A percentile compares a stretch with the other conserved stretches of the same genome.
phyloP scores from a whole-genome alignment of 1,139 yeast species.

The Suhomyces bolitotheri region DNA sequence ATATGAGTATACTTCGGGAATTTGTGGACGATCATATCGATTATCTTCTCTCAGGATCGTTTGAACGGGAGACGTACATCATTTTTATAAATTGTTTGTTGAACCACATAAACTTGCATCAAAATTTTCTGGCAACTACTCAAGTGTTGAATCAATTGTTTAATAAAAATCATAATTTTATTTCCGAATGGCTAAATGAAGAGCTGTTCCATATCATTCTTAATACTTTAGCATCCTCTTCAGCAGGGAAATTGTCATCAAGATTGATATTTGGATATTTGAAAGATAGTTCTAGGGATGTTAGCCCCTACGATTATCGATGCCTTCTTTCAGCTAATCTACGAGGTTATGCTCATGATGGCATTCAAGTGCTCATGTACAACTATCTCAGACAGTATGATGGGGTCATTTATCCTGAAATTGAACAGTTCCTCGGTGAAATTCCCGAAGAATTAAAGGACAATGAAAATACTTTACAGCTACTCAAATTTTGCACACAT shows the following conservation, averaged over 20 bases:
- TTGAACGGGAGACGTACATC: slow-evolving; percentile 24
- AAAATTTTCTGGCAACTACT: slow-evolving; percentile 37
- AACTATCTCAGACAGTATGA: slow-evolving; percentile 24
- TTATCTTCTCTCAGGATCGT: slow-evolving; percentile 21
- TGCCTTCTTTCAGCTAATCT: slow-evolving; percentile 30
- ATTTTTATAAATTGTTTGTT: slow-evolving; percentile 41
- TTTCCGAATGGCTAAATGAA: slow-evolving; percentile 26
- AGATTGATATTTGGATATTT: slow-evolving; percentile 26
- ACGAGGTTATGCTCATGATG: slow-evolving; percentile 24
- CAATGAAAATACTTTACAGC: slow-evolving; percentile 12
- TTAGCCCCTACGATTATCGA: slow-evolving; percentile 21
- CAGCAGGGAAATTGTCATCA: slow-evolving; percentile 32
- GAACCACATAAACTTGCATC: slow-evolving; percentile 37
- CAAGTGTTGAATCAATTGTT: slow-evolving; percentile 25
- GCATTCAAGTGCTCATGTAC: slow-evolving; percentile 31
- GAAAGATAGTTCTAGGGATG: slow-evolving; percentile 10
- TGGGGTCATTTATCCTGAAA: slow-evolving; percentile 14
- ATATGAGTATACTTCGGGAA: slow-evolving; percentile 24
- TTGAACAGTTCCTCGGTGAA: slow-evolving; percentile 17
- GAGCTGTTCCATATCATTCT: slow-evolving; percentile 37
- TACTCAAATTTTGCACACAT: slow-evolving; percentile 9
- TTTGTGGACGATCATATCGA: slow-evolving; percentile 29
- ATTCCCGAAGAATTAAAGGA: slow-evolving; percentile 18
- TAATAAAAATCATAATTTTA: slow-evolving; percentile 19
- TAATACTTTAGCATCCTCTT: slow-evolving; percentile 29